Evolutionary conservation across 805 yeast species (phyloP).

Genomic region (Teunomyces gatunensis): DNA sequence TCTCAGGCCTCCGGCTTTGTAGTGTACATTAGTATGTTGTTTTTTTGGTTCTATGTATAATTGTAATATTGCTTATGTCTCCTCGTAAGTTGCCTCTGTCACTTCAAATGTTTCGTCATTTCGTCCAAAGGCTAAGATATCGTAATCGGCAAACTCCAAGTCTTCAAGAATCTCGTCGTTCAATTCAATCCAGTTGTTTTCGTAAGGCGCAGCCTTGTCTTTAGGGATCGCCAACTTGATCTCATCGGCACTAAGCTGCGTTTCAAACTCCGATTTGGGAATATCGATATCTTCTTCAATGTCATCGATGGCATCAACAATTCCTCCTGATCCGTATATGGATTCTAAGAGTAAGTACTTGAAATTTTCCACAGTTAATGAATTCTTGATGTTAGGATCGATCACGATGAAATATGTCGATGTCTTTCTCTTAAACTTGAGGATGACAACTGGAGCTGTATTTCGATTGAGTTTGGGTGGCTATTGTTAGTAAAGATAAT

Average conservation of each 20-base stretch:
- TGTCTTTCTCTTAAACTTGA: constrained; percentile 35
- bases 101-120: constrained; percentile 34
- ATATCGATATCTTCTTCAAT: constrained; percentile 30
- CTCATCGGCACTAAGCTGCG: constrained; percentile 16
- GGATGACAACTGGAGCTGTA: constrained; percentile 19
- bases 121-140: constrained; percentile 39
- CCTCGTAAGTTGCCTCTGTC: constrained; percentile 35
- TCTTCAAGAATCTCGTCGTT: constrained; percentile 25
- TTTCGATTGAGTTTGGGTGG: constrained; percentile 16
- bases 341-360: constrained; percentile 29
- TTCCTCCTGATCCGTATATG: constrained; percentile 50
- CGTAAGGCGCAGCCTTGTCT: constrained; percentile 33
- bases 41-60: constrained; percentile 1
- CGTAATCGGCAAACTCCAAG: constrained; percentile 38
- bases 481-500: neutral
- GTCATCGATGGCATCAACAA: constrained; percentile 24
- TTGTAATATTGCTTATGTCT: constrained; percentile 8
- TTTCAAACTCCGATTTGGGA: constrained; percentile 34
- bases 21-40: constrained; percentile 2
- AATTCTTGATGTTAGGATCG: constrained; percentile 12
- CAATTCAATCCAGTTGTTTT: constrained; percentile 34
- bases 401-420: constrained; percentile 29
- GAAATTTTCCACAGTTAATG: constrained; percentile 18
- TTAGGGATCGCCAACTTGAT: constrained; percentile 43
- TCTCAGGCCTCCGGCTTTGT: neutral